Evolutionary conservation across 2,329 filamentous ascomycete species (phyloP).

Genomic region (Epichloe gansuensis): DNA sequence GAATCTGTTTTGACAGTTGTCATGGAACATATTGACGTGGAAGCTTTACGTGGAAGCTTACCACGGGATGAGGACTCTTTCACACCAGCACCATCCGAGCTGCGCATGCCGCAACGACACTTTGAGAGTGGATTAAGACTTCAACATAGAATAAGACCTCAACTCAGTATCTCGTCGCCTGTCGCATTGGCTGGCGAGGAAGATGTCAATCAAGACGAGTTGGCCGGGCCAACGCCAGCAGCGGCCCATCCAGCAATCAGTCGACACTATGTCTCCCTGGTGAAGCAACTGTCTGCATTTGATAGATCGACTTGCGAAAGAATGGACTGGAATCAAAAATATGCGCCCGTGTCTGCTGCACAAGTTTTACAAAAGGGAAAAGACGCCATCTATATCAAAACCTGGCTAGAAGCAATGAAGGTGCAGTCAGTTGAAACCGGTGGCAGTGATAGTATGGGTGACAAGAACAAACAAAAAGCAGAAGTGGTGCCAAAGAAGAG

Average conservation of each 20-base stretch:
- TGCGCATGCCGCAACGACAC: constrained; percentile 41
- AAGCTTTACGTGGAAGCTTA: constrained; percentile 15
- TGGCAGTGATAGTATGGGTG: constrained; percentile 19
- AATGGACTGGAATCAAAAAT: constrained; percentile 69
- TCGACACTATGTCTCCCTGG: constrained; percentile 46
- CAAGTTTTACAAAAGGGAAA: constrained; percentile 65
- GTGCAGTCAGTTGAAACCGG: constrained; percentile 65
- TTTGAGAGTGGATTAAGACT: constrained; percentile 46
- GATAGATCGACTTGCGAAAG: constrained; percentile 67
- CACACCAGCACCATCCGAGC: constrained; percentile 29
- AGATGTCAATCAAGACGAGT: constrained; percentile 24
- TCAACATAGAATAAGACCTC: constrained; percentile 32
- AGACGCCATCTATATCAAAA: constrained; percentile 57
- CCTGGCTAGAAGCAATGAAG: constrained; percentile 69
- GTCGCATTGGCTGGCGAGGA: constrained; percentile 5
- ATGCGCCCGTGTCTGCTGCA: constrained; percentile 54
- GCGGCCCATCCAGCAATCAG: constrained; percentile 44
- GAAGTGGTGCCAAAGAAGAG: constrained; percentile 39
- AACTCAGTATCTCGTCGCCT: constrained; percentile 26
- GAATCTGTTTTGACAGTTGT: constrained; percentile 31
- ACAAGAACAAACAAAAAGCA: constrained; percentile 17
- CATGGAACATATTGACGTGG: constrained; percentile 15
- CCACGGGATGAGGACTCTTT: constrained; percentile 26
- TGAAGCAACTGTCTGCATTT: constrained; percentile 58
- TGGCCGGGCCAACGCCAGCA: constrained; percentile 11